Conservation (phyloP, 2,329 filamentous ascomycete genomes). For the Pseudogymnoascus sp. region DNA sequence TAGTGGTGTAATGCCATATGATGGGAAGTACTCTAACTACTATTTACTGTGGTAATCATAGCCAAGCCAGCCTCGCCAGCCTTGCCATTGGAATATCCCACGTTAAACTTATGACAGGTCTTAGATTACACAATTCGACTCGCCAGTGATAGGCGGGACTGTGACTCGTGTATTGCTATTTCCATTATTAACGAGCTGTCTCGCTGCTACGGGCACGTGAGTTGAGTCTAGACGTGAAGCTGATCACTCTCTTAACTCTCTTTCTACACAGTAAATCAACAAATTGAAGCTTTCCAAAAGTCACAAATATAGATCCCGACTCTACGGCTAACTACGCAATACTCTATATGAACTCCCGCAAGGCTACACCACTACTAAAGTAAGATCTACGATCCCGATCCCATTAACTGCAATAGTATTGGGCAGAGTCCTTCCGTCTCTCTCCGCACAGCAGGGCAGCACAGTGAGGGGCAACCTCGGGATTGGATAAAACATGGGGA, state of each 20-base stretch:
- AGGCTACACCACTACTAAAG: background rate
- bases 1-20: background rate
- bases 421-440: background rate
- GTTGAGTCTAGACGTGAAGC: background rate
- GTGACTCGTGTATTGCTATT: background rate
- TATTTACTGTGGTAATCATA: background rate
- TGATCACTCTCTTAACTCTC: background rate
- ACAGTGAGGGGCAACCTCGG: background rate
- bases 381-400: conserved; percentile 1
- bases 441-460: background rate
- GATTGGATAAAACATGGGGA: background rate
- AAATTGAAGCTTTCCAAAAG: background rate
- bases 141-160: background rate
- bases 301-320: background rate
- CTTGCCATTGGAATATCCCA: background rate
- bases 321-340: background rate
- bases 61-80: background rate
- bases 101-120: conserved; percentile 2
- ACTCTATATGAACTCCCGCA: background rate
- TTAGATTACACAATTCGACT: background rate
- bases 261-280: background rate
- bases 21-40: background rate
- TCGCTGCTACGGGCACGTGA: background rate
- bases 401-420: conserved; percentile 2
- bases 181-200: background rate